A percentile compares a stretch with the other conserved stretches of the same genome.
Evolutionary conservation across 306 rosid genomes (phyloP).

Genomic region (Gillenia trifoliata): DNA sequence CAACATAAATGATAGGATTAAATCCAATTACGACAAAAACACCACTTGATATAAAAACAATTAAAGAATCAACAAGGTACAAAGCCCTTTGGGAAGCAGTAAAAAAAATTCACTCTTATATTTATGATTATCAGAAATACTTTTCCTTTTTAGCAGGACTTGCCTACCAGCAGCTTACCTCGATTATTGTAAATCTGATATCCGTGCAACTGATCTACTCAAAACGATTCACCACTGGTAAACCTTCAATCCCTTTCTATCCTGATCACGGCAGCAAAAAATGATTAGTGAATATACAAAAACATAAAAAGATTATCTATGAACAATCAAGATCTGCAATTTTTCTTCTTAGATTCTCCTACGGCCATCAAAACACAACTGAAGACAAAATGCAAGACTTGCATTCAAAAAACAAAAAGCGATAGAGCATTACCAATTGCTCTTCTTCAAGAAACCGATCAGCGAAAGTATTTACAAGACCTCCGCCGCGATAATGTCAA

Average conservation of each 20-base stretch:
- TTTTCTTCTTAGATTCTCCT: not conserved
- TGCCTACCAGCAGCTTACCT: constrained; percentile 1
- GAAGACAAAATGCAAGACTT: constrained; percentile 2
- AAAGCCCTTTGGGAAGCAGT: not conserved
- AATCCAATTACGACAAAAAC: not conserved
- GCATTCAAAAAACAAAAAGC: not conserved
- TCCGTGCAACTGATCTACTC: not conserved
- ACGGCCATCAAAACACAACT: not conserved
- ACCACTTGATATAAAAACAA: not conserved
- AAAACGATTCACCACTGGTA: not conserved
- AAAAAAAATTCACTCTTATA: not conserved
- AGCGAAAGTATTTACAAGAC: not conserved
- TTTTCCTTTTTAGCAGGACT: constrained; percentile 1
- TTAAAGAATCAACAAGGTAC: not conserved
- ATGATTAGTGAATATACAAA: not conserved
- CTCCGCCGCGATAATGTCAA: not conserved
- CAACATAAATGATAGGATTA: not conserved
- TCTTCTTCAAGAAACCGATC: not conserved
- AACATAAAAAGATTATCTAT: not conserved
- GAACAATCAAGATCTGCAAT: not conserved
- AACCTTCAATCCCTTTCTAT: not conserved
- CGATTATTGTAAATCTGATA: not conserved
- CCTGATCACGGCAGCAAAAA: not conserved
- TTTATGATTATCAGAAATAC: not conserved
- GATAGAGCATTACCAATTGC: not conserved